Evolutionary conservation across 257 asterid genomes (phyloP).

Genomic region (Plantago elongata): DNA sequence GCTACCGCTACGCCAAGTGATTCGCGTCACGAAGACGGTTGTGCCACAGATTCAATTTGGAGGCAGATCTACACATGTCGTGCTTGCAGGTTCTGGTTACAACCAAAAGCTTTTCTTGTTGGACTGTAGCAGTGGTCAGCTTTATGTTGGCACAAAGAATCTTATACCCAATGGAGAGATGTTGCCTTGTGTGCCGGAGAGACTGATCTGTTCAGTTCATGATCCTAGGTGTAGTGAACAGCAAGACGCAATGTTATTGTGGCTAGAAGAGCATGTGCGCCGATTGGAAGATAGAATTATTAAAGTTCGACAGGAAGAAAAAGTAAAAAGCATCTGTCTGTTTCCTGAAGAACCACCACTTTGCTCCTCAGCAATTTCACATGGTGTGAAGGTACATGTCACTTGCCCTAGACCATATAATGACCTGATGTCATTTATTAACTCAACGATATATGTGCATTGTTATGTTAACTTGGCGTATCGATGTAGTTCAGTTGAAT

Average conservation of each 20-base stretch:
- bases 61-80: slow-evolving; percentile 40
- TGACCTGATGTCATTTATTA: neutral
- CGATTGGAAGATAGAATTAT: slow-evolving; percentile 61
- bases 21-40: slow-evolving; percentile 36
- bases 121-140: slow-evolving; percentile 75
- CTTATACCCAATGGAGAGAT: slow-evolving; percentile 58
- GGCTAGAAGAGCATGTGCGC: slow-evolving; percentile 88
- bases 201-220: slow-evolving; percentile 45
- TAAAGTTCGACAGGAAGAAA: slow-evolving; percentile 50
- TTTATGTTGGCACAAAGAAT: slow-evolving; percentile 73
- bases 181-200: slow-evolving; percentile 84
- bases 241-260: slow-evolving; percentile 79
- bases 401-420: neutral
- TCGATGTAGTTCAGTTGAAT: neutral
- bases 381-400: slow-evolving; percentile 72
- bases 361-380: slow-evolving; percentile 63
- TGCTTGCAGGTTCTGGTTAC: slow-evolving; percentile 62
- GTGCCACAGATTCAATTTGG: slow-evolving; percentile 35
- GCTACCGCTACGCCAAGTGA: slow-evolving; percentile 60
- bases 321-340: slow-evolving; percentile 51
- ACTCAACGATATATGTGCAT: neutral
- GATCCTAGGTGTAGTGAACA: slow-evolving; percentile 35
- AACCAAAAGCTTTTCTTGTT: slow-evolving; percentile 61
- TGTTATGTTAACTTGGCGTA: neutral
- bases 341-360: slow-evolving; percentile 74